Percentiles rank a stretch among this genome's conserved stretches.
These are phyloP conservation scores for Bertia moriformis DNA, from an alignment of 2,329 filamentous ascomycete genomes.

Conservation along the genomic window DNA sequence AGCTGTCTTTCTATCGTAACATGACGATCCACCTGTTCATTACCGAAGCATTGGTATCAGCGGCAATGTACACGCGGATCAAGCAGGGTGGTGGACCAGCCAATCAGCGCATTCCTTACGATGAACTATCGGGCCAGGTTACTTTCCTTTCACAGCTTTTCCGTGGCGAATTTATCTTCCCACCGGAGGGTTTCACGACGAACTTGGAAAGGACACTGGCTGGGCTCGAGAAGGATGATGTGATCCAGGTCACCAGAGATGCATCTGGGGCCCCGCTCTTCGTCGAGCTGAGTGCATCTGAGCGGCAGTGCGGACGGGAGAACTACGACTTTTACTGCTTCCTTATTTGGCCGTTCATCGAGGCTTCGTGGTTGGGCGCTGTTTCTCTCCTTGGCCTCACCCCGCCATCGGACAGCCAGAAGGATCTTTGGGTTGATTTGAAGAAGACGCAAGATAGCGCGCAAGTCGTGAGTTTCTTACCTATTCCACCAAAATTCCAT, in stretches of 20 bases:
- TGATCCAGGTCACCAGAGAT: conserved; percentile 54
- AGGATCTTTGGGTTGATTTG: conserved; percentile 65
- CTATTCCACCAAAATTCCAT: not conserved
- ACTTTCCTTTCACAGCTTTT: conserved; percentile 86
- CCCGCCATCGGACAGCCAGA: conserved; percentile 44
- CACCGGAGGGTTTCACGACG: conserved; percentile 63
- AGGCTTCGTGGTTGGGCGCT: conserved; percentile 81
- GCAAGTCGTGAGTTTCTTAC: conserved; percentile 46
- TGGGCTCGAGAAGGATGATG: conserved; percentile 63
- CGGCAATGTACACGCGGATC: conserved; percentile 76
- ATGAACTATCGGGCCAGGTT: conserved; percentile 63
- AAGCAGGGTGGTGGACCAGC: conserved; percentile 79
- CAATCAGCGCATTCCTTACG: conserved; percentile 64
- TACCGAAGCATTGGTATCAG: conserved; percentile 77
- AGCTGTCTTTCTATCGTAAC: conserved; percentile 94
- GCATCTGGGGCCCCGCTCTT: conserved; percentile 39
- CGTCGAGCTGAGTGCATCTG: conserved; percentile 62
- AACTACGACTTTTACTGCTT: conserved; percentile 99
- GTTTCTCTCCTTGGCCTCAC: conserved; percentile 77
- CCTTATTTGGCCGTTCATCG: conserved; percentile 95
- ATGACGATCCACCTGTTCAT: conserved; percentile 99
- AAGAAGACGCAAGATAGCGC: conserved; percentile 68
- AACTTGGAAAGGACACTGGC: conserved; percentile 71
- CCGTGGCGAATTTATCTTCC: conserved; percentile 92
- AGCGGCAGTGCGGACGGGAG: conserved; percentile 68